Evolutionary conservation across 345 rosid genomes (phyloP).

Genomic region (Punica granatum): DNA sequence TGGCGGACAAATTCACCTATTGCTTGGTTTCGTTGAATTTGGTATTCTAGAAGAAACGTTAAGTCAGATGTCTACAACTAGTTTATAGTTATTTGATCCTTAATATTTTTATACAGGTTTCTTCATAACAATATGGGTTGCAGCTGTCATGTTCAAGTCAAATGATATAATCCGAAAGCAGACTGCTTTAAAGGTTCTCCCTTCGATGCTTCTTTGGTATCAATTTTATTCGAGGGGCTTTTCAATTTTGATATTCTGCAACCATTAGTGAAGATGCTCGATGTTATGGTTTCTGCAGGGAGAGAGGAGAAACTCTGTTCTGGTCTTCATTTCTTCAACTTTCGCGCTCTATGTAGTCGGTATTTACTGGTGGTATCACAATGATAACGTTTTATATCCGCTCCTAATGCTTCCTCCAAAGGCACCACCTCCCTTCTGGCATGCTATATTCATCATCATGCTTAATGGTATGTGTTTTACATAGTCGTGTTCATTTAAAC

Average conservation of each 20-base stretch:
- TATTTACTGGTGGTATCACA: slow-evolving; percentile 42
- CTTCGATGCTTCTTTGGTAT: background rate
- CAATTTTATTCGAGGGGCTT: background rate
- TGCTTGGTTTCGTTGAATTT: background rate
- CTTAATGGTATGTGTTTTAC: slow-evolving; percentile 41
- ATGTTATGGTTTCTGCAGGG: slow-evolving; percentile 34
- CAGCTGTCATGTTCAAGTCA: slow-evolving; percentile 49
- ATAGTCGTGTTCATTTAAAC: background rate
- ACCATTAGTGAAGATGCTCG: background rate
- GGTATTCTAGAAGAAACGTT: background rate
- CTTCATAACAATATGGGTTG: slow-evolving; percentile 39
- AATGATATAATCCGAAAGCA: slow-evolving; percentile 51
- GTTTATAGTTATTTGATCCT: background rate
- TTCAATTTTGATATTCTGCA: background rate
- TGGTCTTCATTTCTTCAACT: slow-evolving; percentile 23
- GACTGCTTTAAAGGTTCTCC: slow-evolving; percentile 48
- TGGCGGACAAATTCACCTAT: background rate
- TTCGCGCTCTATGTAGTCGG: slow-evolving; percentile 34
- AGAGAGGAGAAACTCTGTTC: slow-evolving; percentile 40
- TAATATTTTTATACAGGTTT: slow-evolving; percentile 36
- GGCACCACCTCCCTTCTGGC: slow-evolving; percentile 53
- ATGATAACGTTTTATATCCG: slow-evolving; percentile 43
- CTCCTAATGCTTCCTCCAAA: slow-evolving; percentile 50
- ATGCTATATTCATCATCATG: slow-evolving; percentile 43
- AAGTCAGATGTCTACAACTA: background rate